Percentiles rank a stretch among this genome's conserved stretches.
Conservation (phyloP, 1,139 yeast species). For the Debaryomyces nepalensis region DNA sequence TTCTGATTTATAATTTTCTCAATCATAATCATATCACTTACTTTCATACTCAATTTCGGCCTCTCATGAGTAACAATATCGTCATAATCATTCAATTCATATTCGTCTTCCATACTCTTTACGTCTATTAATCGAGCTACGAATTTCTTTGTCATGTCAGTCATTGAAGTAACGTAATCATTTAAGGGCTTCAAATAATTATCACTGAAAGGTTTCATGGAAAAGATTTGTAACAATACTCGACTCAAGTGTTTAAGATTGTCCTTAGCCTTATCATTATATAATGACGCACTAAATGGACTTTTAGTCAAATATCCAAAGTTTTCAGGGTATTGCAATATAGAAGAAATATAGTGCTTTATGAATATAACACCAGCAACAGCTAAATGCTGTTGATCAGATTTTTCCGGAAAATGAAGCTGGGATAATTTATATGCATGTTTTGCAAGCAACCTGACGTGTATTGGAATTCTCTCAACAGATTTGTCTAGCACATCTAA, state of each 20-base stretch:
- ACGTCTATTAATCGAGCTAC: slow-evolving; percentile 57
- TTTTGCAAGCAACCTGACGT: slow-evolving; percentile 52
- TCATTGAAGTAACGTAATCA: slow-evolving; percentile 61
- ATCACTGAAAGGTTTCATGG: slow-evolving; percentile 71
- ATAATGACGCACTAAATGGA: slow-evolving; percentile 35
- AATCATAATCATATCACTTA: slow-evolving; percentile 66
- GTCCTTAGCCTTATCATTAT: slow-evolving; percentile 34
- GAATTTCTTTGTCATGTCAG: slow-evolving; percentile 49
- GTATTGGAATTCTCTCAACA: slow-evolving; percentile 59
- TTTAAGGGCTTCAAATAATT: slow-evolving; percentile 80
- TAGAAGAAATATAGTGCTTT: slow-evolving; percentile 65
- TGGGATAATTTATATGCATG: slow-evolving; percentile 41
- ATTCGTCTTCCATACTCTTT: slow-evolving; percentile 61
- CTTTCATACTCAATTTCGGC: slow-evolving; percentile 65
- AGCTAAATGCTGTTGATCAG: slow-evolving; percentile 59
- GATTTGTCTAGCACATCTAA: slow-evolving; percentile 45
- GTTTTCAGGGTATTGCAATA: slow-evolving; percentile 70
- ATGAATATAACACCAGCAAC: slow-evolving; percentile 72
- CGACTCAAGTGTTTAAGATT: slow-evolving; percentile 65
- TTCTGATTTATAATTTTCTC: slow-evolving; percentile 62
- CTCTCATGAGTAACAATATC: slow-evolving; percentile 71
- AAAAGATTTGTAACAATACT: slow-evolving; percentile 66
- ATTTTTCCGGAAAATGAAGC: slow-evolving; percentile 53
- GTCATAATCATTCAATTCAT: slow-evolving; percentile 67
- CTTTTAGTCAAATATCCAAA: slow-evolving; percentile 50